Conservation (phyloP, 2,329 filamentous ascomycete species). For the Elsinoe necatrix region DNA sequence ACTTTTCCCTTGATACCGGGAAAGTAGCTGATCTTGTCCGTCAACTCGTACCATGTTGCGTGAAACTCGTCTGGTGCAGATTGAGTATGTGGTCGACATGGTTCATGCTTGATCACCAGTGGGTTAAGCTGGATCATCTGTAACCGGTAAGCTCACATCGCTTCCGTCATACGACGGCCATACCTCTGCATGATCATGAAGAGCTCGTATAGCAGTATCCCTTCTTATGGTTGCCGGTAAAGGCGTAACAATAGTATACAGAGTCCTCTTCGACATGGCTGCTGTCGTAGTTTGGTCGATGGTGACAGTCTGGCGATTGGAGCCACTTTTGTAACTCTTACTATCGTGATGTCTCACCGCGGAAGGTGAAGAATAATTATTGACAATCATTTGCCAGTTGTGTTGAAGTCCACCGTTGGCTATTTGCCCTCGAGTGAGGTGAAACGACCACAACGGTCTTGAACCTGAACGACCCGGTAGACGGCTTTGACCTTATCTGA, state of each 20-base stretch:
- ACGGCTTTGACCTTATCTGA: constrained; percentile 10
- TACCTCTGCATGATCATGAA: constrained; percentile 59
- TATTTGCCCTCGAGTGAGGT: constrained; percentile 13
- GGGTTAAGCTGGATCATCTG: constrained; percentile 85
- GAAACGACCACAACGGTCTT: constrained; percentile 11
- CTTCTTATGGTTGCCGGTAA: constrained; percentile 61
- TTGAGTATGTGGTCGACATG: constrained; percentile 58
- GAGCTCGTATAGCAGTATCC: constrained; percentile 61
- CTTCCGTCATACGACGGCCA: background rate
- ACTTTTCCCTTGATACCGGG: constrained; percentile 62
- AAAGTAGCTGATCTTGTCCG: constrained; percentile 67
- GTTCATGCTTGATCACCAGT: constrained; percentile 62
- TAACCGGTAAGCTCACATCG: too few relatives aligned
- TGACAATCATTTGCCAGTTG: constrained; percentile 9
- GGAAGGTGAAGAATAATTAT: background rate
- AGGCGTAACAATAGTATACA: constrained; percentile 72
- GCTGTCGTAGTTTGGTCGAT: constrained; percentile 20
- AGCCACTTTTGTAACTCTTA: constrained; percentile 9
- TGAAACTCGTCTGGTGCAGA: constrained; percentile 62
- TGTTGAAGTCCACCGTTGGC: constrained; percentile 6
- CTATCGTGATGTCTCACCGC: background rate
- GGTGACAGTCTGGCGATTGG: background rate
- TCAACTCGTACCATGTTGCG: constrained; percentile 70
- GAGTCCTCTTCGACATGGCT: constrained; percentile 58
- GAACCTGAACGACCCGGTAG: background rate